phyloP scores from a whole-genome alignment of 1,139 yeast genomes.

The Zygoascus hellenicus region DNA sequence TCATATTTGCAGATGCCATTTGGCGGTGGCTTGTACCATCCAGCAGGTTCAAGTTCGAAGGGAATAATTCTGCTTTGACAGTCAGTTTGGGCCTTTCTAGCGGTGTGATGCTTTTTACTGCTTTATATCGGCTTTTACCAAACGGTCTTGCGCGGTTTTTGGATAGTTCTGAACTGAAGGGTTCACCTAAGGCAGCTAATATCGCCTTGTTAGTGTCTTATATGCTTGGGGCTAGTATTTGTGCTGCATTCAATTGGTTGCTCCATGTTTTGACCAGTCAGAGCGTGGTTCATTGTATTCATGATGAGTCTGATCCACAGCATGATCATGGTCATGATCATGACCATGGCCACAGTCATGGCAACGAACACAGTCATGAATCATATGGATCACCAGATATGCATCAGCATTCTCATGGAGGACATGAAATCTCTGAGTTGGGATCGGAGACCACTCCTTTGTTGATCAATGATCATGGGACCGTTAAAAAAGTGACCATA shows the following conservation, averaged over 20 bases:
- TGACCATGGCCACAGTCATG: constrained; percentile 19
- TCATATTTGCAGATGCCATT: constrained; percentile 48
- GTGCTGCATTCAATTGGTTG: constrained; percentile 49
- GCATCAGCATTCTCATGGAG: not conserved
- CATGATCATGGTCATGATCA: constrained; percentile 55
- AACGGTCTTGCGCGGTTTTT: constrained; percentile 41
- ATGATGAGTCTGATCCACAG: constrained; percentile 30
- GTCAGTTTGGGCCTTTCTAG: constrained; percentile 66
- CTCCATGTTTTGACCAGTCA: constrained; percentile 75
- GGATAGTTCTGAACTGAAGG: constrained; percentile 27
- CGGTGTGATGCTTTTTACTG: constrained; percentile 63
- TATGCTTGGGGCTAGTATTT: constrained; percentile 53
- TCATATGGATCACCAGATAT: constrained; percentile 17
- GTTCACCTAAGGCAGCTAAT: constrained; percentile 29
- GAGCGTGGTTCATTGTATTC: constrained; percentile 82
- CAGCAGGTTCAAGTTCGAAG: constrained; percentile 45
- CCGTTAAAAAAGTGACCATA: constrained; percentile 15
- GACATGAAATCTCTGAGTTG: not conserved
- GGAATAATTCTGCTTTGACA: constrained; percentile 56
- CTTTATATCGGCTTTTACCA: constrained; percentile 70
- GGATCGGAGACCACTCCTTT: constrained; percentile 19
- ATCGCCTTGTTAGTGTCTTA: constrained; percentile 46
- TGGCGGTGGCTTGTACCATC: constrained; percentile 36
- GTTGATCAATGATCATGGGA: constrained; percentile 3
- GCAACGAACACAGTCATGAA: constrained; percentile 3